Conservation (phyloP, 306 rosid species). For the Luffa aegyptiaca region DNA sequence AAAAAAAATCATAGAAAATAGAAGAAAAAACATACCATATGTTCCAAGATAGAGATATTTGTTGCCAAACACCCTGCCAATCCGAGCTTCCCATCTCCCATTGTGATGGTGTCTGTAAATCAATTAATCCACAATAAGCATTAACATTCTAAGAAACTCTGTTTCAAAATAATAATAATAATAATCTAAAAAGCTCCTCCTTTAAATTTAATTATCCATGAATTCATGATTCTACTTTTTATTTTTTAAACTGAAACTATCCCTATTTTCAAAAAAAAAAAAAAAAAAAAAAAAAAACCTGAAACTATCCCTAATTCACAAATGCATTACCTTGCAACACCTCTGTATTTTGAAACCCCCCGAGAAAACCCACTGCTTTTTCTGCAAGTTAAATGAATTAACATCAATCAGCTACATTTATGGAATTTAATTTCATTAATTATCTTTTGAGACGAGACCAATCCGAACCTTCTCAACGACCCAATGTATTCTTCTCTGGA, state of each 20-base stretch:
- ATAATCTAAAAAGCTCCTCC: no score
- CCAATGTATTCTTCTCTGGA: conserved; percentile 40
- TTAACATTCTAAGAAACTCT: neutral
- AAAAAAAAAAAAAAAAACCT: neutral
- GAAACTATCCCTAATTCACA: neutral
- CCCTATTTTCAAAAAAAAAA: no score
- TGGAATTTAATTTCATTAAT: neutral
- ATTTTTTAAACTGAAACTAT: no score
- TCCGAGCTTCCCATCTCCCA: conserved; percentile 95
- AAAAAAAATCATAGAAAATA: neutral
- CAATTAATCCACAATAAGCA: neutral
- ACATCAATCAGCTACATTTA: neutral
- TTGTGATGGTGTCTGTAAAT: conserved; percentile 70
- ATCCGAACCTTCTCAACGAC: conserved; percentile 24
- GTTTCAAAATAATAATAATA: no score
- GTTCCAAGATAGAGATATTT: conserved; percentile 87
- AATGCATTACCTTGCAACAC: conserved; percentile 63
- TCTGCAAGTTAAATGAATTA: conserved; percentile 24
- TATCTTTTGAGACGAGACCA: neutral
- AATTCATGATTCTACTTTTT: no score
- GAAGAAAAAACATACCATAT: conserved; percentile 33
- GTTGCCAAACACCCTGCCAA: conserved; percentile 92
- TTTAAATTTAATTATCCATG: neutral
- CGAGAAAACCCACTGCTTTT: conserved; percentile 91
- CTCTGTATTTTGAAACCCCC: conserved; percentile 87